These are phyloP conservation scores for Gentiana macrophylla DNA, from an alignment of 257 asterid genomes.

Conservation along the genomic window DNA sequence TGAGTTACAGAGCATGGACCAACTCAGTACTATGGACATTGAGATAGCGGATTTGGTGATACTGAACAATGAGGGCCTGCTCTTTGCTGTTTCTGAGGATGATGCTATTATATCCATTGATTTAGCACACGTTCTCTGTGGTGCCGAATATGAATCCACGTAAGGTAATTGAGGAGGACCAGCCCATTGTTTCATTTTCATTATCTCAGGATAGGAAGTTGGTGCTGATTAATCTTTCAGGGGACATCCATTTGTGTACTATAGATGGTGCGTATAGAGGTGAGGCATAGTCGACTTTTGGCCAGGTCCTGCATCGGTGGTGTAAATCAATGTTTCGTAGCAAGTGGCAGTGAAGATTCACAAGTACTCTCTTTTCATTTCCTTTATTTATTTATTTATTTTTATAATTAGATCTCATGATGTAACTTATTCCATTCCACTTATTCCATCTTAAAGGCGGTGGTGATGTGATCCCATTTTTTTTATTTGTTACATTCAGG, in stretches of 20 bases:
- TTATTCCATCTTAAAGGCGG: too few relatives aligned
- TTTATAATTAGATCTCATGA: too few relatives aligned
- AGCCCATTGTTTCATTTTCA: constrained; percentile 9
- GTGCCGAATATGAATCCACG: constrained; percentile 3
- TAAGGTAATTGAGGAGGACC: constrained; percentile 5
- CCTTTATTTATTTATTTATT: background rate
- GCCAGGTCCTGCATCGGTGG: constrained; percentile 22
- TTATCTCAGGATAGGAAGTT: constrained; percentile 13
- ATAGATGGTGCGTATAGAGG: constrained; percentile 9
- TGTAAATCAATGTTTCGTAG: constrained; percentile 10
- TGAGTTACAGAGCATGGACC: background rate
- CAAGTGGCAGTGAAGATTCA: constrained; percentile 20
- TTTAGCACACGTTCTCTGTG: background rate
- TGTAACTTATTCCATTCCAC: too few relatives aligned
- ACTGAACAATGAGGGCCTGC: constrained; percentile 10
- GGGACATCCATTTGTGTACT: constrained; percentile 15
- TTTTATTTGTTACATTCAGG: constrained; percentile 21
- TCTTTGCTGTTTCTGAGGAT: constrained; percentile 9
- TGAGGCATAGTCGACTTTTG: constrained; percentile 6
- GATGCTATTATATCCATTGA: background rate
- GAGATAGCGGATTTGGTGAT: constrained; percentile 7
- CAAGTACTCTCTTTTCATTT: constrained; percentile 9
- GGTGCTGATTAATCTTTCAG: constrained; percentile 14
- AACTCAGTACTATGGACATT: background rate
- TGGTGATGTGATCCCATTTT: too few relatives aligned